Conservation (phyloP, 305 asterid genomes). For the Coffea humblotiana region DNA sequence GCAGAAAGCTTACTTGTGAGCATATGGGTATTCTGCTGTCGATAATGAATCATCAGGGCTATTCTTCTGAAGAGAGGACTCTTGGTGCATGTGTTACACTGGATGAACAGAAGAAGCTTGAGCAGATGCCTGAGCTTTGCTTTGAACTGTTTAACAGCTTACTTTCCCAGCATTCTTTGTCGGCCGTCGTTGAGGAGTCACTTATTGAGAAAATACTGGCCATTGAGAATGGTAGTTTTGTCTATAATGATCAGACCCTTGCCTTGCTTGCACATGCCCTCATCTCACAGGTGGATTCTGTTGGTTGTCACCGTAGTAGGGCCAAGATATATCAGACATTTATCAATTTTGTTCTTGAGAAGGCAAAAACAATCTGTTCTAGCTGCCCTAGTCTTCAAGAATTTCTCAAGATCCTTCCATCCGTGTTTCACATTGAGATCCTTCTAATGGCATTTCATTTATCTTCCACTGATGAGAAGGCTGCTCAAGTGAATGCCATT, state of each 20-base stretch:
- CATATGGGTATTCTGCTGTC: slow-evolving; percentile 72
- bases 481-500: slow-evolving; percentile 50
- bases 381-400: slow-evolving; percentile 58
- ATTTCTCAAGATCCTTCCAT: slow-evolving; percentile 73
- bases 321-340: slow-evolving; percentile 56
- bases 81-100: slow-evolving; percentile 39
- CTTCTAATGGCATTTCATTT: slow-evolving; percentile 79
- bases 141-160: slow-evolving; percentile 80
- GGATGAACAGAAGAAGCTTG: slow-evolving; percentile 64
- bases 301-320: slow-evolving; percentile 79
- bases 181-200: slow-evolving; percentile 70
- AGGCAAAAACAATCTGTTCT: slow-evolving; percentile 57
- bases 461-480: slow-evolving; percentile 77
- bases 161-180: slow-evolving; percentile 58
- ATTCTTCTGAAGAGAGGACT: slow-evolving; percentile 54
- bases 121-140: slow-evolving; percentile 58
- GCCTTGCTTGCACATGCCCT: slow-evolving; percentile 90
- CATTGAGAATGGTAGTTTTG: slow-evolving; percentile 64
- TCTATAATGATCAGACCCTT: slow-evolving; percentile 77
- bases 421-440: slow-evolving; percentile 84
- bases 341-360: slow-evolving; percentile 51
- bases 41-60: slow-evolving; percentile 54
- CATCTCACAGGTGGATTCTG: slow-evolving; percentile 55
- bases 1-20: slow-evolving; percentile 52
- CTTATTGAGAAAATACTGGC: slow-evolving; percentile 65